Evolutionary conservation across 371 early-diverging fungal species (phyloP).

Genomic region (Apophysomyces trapeziformis): DNA sequence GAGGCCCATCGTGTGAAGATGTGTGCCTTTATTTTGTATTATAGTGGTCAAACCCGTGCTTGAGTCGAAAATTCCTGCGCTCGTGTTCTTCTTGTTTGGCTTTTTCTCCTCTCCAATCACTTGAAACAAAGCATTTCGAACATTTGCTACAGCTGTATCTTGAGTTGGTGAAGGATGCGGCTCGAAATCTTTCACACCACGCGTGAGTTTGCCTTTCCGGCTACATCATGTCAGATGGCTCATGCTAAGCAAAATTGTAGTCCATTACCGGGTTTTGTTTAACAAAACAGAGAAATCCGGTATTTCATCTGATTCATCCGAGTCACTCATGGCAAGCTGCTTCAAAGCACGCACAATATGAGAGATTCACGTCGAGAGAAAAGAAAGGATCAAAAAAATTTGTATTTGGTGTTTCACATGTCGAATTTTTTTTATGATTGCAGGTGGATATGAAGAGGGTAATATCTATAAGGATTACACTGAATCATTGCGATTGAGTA

Average conservation of each 20-base stretch:
- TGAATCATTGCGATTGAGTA: slow-evolving; percentile 5
- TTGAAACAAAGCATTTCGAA: slow-evolving; percentile 31
- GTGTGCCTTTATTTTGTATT: slow-evolving; percentile 10
- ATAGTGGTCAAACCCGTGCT: slow-evolving; percentile 12
- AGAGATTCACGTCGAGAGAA: too few relatives aligned
- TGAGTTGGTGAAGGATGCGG: slow-evolving; percentile 1
- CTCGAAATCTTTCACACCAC: slow-evolving; percentile 1
- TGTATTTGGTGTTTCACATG: too few relatives aligned
- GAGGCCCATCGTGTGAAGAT: slow-evolving; percentile 21
- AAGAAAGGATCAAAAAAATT: too few relatives aligned
- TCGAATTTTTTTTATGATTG: too few relatives aligned
- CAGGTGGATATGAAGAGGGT: too few relatives aligned
- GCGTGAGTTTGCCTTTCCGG: slow-evolving; percentile 5
- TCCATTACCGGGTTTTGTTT: not conserved
- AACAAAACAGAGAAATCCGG: not conserved
- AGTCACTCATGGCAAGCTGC: not conserved
- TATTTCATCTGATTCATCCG: not conserved
- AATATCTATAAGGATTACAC: not conserved
- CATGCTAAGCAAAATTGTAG: not conserved
- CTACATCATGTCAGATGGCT: not conserved
- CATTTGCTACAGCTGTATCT: slow-evolving; percentile 13
- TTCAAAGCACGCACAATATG: not conserved
- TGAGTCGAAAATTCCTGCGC: slow-evolving; percentile 12
- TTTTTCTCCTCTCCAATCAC: slow-evolving; percentile 18
- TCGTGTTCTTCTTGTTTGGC: slow-evolving; percentile 11